Evolutionary conservation across 1,284 basidiomycete species (phyloP), one percentile per base, ranked within the genome.

Genomic region (Tylopilus sp.): DNA sequence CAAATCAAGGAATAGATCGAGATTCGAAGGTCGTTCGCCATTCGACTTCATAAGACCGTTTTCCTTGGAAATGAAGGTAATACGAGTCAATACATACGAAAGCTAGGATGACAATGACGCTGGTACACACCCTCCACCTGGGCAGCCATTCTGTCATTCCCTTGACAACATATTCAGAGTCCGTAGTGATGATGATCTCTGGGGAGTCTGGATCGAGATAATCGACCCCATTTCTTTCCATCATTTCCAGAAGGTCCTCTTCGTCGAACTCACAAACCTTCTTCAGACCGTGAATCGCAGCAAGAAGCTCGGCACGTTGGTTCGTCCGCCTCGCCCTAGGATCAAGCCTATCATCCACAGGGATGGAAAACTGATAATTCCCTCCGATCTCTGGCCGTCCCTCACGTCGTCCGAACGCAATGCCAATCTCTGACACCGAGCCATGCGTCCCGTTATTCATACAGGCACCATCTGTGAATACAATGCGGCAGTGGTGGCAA

Each of bases 141-240:
- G 64, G 48, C 10, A 53, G 28, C 39, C 43, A 46, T 32, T 72
- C 65, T 1, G 68, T 67, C 35, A 70, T 67, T 5, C 72, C 70
- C 41, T 64, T 62, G 17, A 70, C 64, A 10, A 73, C 68, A 48
- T 72, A 72, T 53, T 72, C 69, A 4, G 67, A 61, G 26, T 53
- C 52, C 1, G 28, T 39, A 19, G 61, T 61, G 39, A 73, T 35
- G 33, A 35, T n/a, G n/a, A n/a, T n/a, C n/a, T n/a, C n/a, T n/a
- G n/a, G n/a, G n/a, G n/a, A n/a, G n/a, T n/a, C n/a, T n/a, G n/a
- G n/a, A n/a, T n/a, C n/a, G n/a, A n/a, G n/a, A n/a, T n/a, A n/a
- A 15, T n/a, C 7, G 13, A 36, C 36, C 7, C 22, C 36, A 13
- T 22, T 39, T 14, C 15, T 1, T 10, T 17, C 15, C 0, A 3